These are phyloP conservation scores for Garcia nutans DNA, from an alignment of 345 rosid genomes.

Conservation along the genomic window DNA sequence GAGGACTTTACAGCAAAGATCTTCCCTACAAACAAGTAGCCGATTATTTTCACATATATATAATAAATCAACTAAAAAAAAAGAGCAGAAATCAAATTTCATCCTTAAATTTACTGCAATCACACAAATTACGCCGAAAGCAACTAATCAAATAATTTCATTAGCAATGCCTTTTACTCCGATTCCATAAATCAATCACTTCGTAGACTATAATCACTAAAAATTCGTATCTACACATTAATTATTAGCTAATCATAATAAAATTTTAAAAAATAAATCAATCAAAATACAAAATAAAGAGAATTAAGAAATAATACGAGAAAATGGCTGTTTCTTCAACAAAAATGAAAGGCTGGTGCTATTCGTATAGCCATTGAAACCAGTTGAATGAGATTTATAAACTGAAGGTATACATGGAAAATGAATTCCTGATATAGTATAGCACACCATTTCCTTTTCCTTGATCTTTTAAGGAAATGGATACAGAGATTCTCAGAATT, in stretches of 20 bases:
- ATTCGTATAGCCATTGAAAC: slow-evolving; percentile 54
- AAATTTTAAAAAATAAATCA: not conserved
- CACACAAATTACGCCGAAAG: not conserved
- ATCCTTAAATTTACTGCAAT: not conserved
- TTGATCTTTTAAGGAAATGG: not conserved
- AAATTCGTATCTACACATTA: not conserved
- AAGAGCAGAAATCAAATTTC: not conserved
- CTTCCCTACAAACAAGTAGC: slow-evolving; percentile 66
- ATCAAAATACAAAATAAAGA: not conserved
- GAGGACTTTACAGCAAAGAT: slow-evolving; percentile 58
- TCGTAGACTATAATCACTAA: not conserved
- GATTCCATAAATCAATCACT: not conserved
- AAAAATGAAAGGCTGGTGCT: slow-evolving; percentile 38
- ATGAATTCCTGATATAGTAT: slow-evolving; percentile 54
- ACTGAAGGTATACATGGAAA: slow-evolving; percentile 44
- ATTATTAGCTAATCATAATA: not conserved
- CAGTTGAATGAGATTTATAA: slow-evolving; percentile 33
- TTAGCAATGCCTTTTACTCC: not conserved
- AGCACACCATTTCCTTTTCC: slow-evolving; percentile 44
- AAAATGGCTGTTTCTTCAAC: slow-evolving; percentile 45
- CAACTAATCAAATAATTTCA: not conserved
- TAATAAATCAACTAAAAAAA: not conserved
- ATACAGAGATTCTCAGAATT: slow-evolving; percentile 6
- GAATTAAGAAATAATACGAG: slow-evolving; percentile 42
- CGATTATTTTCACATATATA: slow-evolving; percentile 26